A percentile compares a stretch with the other conserved stretches of the same genome.
Evolutionary conservation across 179 eudicot species (phyloP).

Genomic region (Beta corolliflora): DNA sequence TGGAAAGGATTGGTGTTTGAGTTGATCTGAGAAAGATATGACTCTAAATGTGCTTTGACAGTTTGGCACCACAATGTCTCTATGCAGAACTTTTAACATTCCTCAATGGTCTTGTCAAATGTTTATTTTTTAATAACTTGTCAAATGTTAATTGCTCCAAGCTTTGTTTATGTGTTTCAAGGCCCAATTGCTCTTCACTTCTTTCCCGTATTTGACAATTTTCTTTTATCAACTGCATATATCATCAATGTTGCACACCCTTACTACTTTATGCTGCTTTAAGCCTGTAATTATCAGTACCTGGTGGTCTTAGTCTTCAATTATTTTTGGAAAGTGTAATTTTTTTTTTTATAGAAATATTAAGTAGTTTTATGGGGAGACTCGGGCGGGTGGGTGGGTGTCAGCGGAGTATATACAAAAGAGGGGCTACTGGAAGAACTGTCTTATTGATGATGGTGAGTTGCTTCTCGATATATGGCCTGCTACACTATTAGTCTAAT

Average conservation of each 20-base stretch:
- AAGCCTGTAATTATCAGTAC: not conserved
- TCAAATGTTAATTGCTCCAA: not conserved
- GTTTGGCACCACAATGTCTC: not conserved
- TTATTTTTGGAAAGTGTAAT: not conserved
- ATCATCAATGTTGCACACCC: not conserved
- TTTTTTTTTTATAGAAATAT: not conserved
- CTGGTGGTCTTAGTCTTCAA: not conserved
- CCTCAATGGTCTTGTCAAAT: not conserved
- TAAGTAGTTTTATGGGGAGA: not conserved
- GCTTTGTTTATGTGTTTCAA: not conserved
- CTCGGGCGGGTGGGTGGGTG: not conserved
- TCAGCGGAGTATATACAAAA: slow-evolving; percentile 1
- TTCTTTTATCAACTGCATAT: not conserved
- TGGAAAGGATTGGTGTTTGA: not conserved
- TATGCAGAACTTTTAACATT: not conserved
- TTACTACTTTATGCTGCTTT: not conserved
- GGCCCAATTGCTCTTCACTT: not conserved
- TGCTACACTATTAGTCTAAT: not conserved
- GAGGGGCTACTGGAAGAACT: slow-evolving; percentile 1
- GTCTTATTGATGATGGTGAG: not conserved
- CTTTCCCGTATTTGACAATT: not conserved
- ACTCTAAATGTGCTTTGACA: not conserved
- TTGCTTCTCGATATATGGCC: not conserved
- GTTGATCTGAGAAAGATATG: not conserved
- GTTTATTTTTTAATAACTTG: not conserved